Evolutionary conservation across 208 protist species (phyloP), one percentile per base, ranked within the genome.

Genomic region (Wallacemonas sp.): DNA sequence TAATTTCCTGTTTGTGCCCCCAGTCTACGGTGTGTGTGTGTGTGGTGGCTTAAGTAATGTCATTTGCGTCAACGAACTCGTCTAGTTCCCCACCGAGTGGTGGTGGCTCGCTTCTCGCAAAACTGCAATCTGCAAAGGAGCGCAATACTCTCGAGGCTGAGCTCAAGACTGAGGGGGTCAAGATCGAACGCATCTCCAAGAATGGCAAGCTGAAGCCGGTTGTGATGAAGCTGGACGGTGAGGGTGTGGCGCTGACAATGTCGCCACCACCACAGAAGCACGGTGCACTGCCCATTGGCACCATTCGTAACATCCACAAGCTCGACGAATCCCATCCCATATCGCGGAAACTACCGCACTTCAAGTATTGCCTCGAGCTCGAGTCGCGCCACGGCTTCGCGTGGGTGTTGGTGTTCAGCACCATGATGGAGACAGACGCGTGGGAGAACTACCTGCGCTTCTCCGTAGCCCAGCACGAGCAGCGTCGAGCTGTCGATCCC

Each of bases 291-390:
- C 52, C 52, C 12, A 9, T 58, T 3, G 32, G 52, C 46, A 34
- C 47, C 23, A 54, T 55, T 27, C 39, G 36, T 2, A 52, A 5
- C 1, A 38, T 78, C 16, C 44, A 24, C 43, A 55, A 62, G n/a
- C 24, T 72, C 14, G 39, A 27, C 19, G 39, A 72, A 2, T 17
- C 16, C 8, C 60, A 43, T 34, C 63, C 63, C 5, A 34, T 78
- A 26, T 46, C 56, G 14, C 57, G 75, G 46, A 72, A 65, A 26
- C 44, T 74, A 6, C 74, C 71, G 63, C 30, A 61, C n/a, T 76
- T 77, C 54, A 58, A 90, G 64, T 65, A 82, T 55, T 69, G 65
- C 43, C 68, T 90, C 19, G 43, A 81, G 57, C 21, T 86, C 5
- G 58, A 72, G 26, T 70, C 70, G 5, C 70, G 58, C 21, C 70